Base-by-base conservation (phyloP, 768 basidiomycete species). In the Lentinula raphanica region DNA sequence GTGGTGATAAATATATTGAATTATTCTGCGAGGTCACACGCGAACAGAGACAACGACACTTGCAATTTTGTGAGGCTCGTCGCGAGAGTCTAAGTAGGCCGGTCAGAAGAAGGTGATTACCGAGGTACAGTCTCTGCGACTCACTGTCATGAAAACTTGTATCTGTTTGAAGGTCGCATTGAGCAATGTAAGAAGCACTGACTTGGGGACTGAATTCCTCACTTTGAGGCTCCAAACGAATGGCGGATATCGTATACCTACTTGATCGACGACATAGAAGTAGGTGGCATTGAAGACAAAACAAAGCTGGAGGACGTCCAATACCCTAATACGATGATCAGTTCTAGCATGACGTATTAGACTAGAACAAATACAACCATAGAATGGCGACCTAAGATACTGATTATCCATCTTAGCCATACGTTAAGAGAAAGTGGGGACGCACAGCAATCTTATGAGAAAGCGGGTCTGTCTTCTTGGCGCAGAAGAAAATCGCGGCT, bases 191-290 rank as follows among this genome's bases (percentile, higher is more conserved):
- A 7, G 3, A 56, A 25, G 50, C n/a, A 9, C 40, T 31, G 13
- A 5, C 4, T 3, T 9, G 21, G 36, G 27, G 28, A 19, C 28
- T 23, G 25, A 12, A 25, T 28, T 12, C 27, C 28, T 56, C 27
- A 44, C 54, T 25, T 56, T 44, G 32, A 56, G 28, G 25, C 42
- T 56, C 54, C 54, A 56, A n/a, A 56, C n/a, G 40, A 56, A 56
- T 7, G 42, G 40, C 40, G 54, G 54, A 13, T 25, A 54, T 11
- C n/a, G 13, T 4, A 38, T 45, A 5, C 28, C 40, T n/a, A 17
- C 44, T 35, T 56, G 27, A 28, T 46, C 40, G 5, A 54, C 53
- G 21, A 46, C 44, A 35, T 56, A 56, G 28, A 38, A 56, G 44
- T 56, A 46, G n/a, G 54, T 45, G 7, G 54, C 40, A 35, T 32